Conservation (phyloP, 2,329 filamentous ascomycete genomes). For the Xylariaceae sp. region DNA sequence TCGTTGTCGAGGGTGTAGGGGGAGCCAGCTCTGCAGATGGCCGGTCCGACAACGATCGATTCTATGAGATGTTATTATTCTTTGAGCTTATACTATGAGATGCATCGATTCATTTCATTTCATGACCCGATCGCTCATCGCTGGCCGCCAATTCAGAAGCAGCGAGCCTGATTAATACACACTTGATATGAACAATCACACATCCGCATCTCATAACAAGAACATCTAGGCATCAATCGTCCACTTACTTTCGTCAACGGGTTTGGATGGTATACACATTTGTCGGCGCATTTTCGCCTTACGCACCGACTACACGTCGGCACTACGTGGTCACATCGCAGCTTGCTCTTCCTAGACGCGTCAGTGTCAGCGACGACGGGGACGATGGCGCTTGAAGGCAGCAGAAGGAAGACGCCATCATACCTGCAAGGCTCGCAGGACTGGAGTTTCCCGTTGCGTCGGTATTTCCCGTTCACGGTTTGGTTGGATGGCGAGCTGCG, state of each 20-base stretch:
- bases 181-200: neutral
- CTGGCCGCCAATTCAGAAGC: too few species aligned
- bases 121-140: too few species aligned
- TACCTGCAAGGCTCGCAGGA: constrained; percentile 33
- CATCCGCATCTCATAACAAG: neutral
- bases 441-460: constrained; percentile 37
- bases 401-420: neutral
- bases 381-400: constrained; percentile 5
- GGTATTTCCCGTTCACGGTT: constrained; percentile 30
- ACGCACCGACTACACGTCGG: constrained; percentile 34
- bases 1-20: constrained; percentile 23
- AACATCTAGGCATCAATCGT: neutral
- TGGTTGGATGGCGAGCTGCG: constrained; percentile 17
- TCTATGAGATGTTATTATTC: too few species aligned
- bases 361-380: constrained; percentile 22
- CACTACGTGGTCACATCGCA: constrained; percentile 36
- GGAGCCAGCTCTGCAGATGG: constrained; percentile 10
- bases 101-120: too few species aligned
- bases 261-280: constrained; percentile 35
- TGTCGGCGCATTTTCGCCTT: constrained; percentile 28
- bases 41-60: too few species aligned
- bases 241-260: constrained; percentile 33
- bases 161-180: too few species aligned
- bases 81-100: too few species aligned
- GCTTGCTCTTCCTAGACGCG: constrained; percentile 32